Percentiles rank a stretch among this genome's conserved stretches.
These are phyloP conservation scores for Lactifluus rugatus DNA, from an alignment of 768 basidiomycete genomes.

Conservation along the genomic window DNA sequence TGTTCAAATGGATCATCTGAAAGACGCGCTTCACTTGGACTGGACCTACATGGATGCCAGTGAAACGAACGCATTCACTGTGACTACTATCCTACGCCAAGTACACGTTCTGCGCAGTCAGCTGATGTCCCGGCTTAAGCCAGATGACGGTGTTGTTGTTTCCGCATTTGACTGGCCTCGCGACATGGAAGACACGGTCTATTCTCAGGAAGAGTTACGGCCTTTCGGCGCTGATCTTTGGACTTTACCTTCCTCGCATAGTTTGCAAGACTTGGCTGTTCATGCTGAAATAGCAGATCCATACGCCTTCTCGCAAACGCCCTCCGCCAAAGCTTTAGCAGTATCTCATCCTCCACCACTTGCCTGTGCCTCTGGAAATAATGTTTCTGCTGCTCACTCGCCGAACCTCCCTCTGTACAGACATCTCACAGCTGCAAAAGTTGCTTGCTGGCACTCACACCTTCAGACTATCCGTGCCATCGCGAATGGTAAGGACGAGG, in stretches of 20 bases:
- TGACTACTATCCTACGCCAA: slow-evolving; percentile 35
- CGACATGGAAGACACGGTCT: slow-evolving; percentile 9
- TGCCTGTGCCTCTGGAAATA: slow-evolving; percentile 26
- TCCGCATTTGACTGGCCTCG: slow-evolving; percentile 22
- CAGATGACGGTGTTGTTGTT: slow-evolving; percentile 20
- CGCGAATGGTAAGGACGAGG: slow-evolving; percentile 25
- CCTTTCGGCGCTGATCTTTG: slow-evolving; percentile 20
- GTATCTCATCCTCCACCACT: neutral
- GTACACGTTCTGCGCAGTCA: slow-evolving; percentile 31
- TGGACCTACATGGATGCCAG: slow-evolving; percentile 50
- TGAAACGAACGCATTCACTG: slow-evolving; percentile 30
- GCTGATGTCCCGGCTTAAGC: slow-evolving; percentile 31
- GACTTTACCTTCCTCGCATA: slow-evolving; percentile 7
- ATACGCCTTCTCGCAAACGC: neutral
- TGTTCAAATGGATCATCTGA: slow-evolving; percentile 46
- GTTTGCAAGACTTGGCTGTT: neutral
- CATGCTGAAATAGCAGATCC: neutral
- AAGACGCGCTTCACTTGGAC: slow-evolving; percentile 34
- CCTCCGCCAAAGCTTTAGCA: neutral
- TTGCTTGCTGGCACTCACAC: slow-evolving; percentile 71
- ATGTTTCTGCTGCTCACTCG: slow-evolving; percentile 29
- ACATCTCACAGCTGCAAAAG: slow-evolving; percentile 46
- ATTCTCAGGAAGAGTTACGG: slow-evolving; percentile 6
- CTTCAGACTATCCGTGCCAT: slow-evolving; percentile 40
- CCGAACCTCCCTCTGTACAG: slow-evolving; percentile 35